Evolutionary conservation across 73 alveolate genomes (phyloP).

Genomic region (Durusdinium trenchii): DNA sequence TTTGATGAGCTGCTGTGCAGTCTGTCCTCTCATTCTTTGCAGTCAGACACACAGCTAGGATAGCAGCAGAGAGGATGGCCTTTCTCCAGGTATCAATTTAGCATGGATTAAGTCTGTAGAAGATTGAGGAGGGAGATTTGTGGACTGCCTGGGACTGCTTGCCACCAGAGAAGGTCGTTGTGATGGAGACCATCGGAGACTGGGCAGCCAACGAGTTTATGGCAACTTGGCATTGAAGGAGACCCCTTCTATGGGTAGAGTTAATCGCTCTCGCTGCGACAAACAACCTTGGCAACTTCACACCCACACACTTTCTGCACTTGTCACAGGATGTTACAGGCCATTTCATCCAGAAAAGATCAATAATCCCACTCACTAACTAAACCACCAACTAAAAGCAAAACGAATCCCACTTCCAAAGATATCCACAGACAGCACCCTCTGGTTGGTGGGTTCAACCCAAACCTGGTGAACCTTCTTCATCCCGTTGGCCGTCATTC

Average conservation of each 20-base stretch:
- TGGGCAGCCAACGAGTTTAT: constrained; percentile 85
- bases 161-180: constrained; percentile 54
- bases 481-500: no score
- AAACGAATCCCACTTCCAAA: no score
- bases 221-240: not conserved
- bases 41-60: not conserved
- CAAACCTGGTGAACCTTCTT: no score
- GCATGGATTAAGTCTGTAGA: not conserved
- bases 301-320: no score
- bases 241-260: not conserved
- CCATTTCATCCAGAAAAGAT: not conserved
- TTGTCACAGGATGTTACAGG: not conserved
- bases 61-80: not conserved
- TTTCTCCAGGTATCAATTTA: not conserved
- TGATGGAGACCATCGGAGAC: constrained; percentile 78
- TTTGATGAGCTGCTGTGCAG: no score
- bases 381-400: no score
- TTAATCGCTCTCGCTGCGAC: no score
- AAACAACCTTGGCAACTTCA: no score
- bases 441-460: no score
- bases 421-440: no score
- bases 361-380: no score
- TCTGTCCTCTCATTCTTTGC: no score
- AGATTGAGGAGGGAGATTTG: not conserved
- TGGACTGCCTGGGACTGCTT: not conserved